Base-by-base conservation (phyloP, 371 early-diverging fungal species). In the Actinomortierella ambigua region DNA sequence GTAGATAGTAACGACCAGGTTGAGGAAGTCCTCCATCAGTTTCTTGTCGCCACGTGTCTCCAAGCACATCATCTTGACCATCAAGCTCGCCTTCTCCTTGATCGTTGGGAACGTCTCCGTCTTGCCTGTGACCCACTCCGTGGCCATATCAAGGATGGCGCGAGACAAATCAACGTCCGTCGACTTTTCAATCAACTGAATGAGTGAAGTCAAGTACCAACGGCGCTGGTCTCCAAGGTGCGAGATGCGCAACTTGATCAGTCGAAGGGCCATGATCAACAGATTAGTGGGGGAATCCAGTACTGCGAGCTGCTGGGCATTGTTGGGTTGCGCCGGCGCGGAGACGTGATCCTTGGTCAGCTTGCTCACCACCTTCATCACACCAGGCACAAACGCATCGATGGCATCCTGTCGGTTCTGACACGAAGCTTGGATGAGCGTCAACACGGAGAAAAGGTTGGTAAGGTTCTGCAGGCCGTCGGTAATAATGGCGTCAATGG, bases 21-120 rank as follows among this genome's bases (percentile, higher is more conserved):
- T 76, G 60, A 99, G 80, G 64, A 92, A 98, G 41, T 93, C 91
- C 52, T 93, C 89, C 2, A 88, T 80, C 44, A 94, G 68, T 20
- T 77, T 76, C 40, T 82, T 77, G 62, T 93, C 90, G 20, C 86
- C 83, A 18, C 88, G 83, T 26, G 77, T 80, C 68, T 87, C 94
- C 44, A 94, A 85, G 14, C 82, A 79, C 90, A 97, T 90, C 94
- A 99, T 92, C 68, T 90, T 92, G 26, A 92, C 87, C 77, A 96
- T 78, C 28, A 98, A 76, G 49, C 89, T 90, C 2, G 97, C 93
- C 73, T 98, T 97, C 65, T 98, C 99, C 77, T 96, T 97, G 57
- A 93, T 85, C 2, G 98, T 97, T 1, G 99, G 99, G 80, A 95
- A 95, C 1, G 92, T 79, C 50, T 95, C 95, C 5, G 77, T 77